A percentile compares a stretch with the other conserved stretches of the same genome.
These are phyloP conservation scores for Paracoccidioides brasiliensis DNA, from an alignment of 2,329 filamentous ascomycete genomes.

Conservation along the genomic window DNA sequence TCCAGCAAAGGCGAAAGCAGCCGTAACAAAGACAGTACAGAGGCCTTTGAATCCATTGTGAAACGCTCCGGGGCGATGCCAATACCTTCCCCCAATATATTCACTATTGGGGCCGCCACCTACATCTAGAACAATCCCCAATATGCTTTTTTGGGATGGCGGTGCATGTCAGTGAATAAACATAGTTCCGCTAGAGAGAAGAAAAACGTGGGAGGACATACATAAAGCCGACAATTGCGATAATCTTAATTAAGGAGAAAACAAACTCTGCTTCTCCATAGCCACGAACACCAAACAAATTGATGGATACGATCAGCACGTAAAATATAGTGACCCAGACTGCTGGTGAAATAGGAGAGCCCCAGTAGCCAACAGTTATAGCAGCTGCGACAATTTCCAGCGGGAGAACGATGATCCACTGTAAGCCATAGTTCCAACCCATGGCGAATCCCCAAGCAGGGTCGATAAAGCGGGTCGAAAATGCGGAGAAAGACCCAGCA, in stretches of 20 bases:
- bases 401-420: constrained; percentile 70
- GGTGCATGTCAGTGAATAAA: constrained; percentile 42
- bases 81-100: constrained; percentile 53
- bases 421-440: constrained; percentile 38
- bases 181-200: constrained; percentile 33
- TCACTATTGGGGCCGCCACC: constrained; percentile 53
- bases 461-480: constrained; percentile 31
- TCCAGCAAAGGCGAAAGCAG: constrained; percentile 26
- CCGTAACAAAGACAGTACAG: constrained; percentile 43
- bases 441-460: constrained; percentile 38
- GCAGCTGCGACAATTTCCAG: constrained; percentile 54
- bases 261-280: constrained; percentile 41
- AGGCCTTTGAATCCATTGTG: constrained; percentile 45
- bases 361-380: constrained; percentile 51
- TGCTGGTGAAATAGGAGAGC: constrained; percentile 22
- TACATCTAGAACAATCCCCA: constrained; percentile 49
- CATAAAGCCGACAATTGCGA: constrained; percentile 40
- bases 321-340: constrained; percentile 41
- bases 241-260: constrained; percentile 40
- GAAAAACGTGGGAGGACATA: constrained; percentile 29
- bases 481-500: constrained; percentile 36
- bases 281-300: constrained; percentile 41
- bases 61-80: constrained; percentile 50
- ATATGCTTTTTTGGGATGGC: constrained; percentile 43
- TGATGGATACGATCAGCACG: constrained; percentile 47